Conservation (phyloP, 768 basidiomycete genomes). For the Leccinellum luteum region DNA sequence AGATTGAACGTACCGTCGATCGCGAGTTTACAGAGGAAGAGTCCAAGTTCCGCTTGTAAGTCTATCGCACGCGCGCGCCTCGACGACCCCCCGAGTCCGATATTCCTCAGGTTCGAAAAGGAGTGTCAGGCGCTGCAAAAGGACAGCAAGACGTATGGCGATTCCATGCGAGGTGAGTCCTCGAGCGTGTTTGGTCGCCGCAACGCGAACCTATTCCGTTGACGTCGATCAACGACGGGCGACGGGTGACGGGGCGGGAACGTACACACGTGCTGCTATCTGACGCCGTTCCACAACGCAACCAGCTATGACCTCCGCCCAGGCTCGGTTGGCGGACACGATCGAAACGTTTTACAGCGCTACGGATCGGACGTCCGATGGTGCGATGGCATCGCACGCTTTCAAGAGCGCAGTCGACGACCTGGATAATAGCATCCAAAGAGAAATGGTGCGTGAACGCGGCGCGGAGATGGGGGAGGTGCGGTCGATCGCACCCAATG, state of each 20-base stretch:
- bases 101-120: conserved; percentile 79
- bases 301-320: conserved; percentile 85
- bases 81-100: neutral
- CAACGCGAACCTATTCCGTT: neutral
- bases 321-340: conserved; percentile 89
- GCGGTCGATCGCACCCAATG: conserved; percentile 2
- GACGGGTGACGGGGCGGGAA: neutral
- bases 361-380: conserved; percentile 79
- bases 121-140: conserved; percentile 92
- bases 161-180: conserved; percentile 84
- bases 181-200: neutral
- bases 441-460: conserved; percentile 71
- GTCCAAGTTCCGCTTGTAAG: conserved; percentile 84
- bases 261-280: neutral
- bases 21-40: conserved; percentile 92
- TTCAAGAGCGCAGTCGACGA: conserved; percentile 96
- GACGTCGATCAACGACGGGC: too few species aligned
- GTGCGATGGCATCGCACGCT: conserved; percentile 95
- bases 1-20: conserved; percentile 95
- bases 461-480: neutral
- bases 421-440: conserved; percentile 76
- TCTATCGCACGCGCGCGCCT: neutral
- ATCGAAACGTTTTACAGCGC: conserved; percentile 90
- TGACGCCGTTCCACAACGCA: neutral
- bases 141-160: conserved; percentile 91